Percentiles rank a stretch among this genome's conserved stretches.
These are phyloP conservation scores for Metahyphopichia silvanorum DNA, from an alignment of 805 yeast species.

Conservation along the genomic window DNA sequence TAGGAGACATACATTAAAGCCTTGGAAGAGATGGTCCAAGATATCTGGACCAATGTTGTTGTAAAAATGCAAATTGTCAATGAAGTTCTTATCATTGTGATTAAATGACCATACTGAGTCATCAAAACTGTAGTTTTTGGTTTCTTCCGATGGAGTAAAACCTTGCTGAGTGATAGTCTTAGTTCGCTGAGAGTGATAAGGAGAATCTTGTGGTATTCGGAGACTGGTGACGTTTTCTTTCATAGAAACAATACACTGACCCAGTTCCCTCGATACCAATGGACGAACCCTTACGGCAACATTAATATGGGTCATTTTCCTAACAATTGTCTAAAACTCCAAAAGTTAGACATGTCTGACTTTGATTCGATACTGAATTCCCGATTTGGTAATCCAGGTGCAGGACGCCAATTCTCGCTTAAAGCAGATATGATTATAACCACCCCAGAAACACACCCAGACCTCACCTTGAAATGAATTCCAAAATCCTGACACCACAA, in stretches of 20 bases:
- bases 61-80: constrained; percentile 52
- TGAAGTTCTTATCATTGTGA: constrained; percentile 26
- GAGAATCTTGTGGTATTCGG: constrained; percentile 21
- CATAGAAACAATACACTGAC: constrained; percentile 26
- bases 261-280: constrained; percentile 26
- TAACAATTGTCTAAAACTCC: too few species aligned
- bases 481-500: too few species aligned
- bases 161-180: constrained; percentile 1
- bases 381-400: too few species aligned
- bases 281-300: constrained; percentile 57
- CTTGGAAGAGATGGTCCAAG: constrained; percentile 45
- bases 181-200: constrained; percentile 9
- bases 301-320: constrained; percentile 36
- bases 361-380: too few species aligned
- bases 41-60: constrained; percentile 54
- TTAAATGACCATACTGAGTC: constrained; percentile 35
- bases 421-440: too few species aligned
- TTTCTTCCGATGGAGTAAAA: constrained; percentile 5
- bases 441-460: too few species aligned
- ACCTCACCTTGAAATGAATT: too few species aligned
- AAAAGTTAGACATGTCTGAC: too few species aligned
- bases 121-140: constrained; percentile 14
- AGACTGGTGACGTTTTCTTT: constrained; percentile 20
- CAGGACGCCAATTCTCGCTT: too few species aligned
- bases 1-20: constrained; percentile 39